Percentiles rank a stretch among this genome's conserved stretches.
These are phyloP conservation scores for Cryptococcus amylolentus DNA, from an alignment of 1,284 basidiomycete genomes.

Conservation along the genomic window DNA sequence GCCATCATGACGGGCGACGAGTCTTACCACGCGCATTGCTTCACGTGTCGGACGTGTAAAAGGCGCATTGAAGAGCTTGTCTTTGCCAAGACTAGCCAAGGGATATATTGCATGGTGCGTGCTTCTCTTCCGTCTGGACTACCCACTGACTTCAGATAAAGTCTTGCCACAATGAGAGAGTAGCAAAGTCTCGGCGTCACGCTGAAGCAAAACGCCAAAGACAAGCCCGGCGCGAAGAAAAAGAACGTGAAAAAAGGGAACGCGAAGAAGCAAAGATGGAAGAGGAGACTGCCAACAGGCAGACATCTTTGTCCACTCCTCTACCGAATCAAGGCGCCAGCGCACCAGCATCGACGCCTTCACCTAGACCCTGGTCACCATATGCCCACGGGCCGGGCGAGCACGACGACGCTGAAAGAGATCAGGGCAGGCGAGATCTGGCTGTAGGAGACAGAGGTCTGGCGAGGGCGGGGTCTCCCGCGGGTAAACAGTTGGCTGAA, in stretches of 20 bases:
- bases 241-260: constrained; percentile 31
- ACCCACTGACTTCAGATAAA: constrained; percentile 17
- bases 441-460: constrained; percentile 16
- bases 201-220: constrained; percentile 65
- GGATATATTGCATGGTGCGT: constrained; percentile 91
- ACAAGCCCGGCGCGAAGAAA: constrained; percentile 42
- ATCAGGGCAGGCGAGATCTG: constrained; percentile 14
- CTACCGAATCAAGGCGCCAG: no score
- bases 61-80: constrained; percentile 95
- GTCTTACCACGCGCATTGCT: constrained; percentile 97
- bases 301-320: no score
- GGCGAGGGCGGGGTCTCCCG: constrained; percentile 15
- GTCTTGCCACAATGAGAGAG: constrained; percentile 91
- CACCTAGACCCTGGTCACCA: neutral
- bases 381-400: neutral
- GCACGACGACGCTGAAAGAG: constrained; percentile 10
- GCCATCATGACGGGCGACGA: constrained; percentile 99
- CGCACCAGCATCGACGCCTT: no score
- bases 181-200: constrained; percentile 83
- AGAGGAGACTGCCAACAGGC: constrained; percentile 2
- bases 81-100: constrained; percentile 96
- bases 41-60: constrained; percentile 93
- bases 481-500: constrained; percentile 9
- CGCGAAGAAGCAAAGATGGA: constrained; percentile 19
- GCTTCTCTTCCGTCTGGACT: neutral